Evolutionary conservation across 164 flowering plant genomes (phyloP), one percentile per base, ranked within the genome.

Genomic region (Nelumbo lutea): DNA sequence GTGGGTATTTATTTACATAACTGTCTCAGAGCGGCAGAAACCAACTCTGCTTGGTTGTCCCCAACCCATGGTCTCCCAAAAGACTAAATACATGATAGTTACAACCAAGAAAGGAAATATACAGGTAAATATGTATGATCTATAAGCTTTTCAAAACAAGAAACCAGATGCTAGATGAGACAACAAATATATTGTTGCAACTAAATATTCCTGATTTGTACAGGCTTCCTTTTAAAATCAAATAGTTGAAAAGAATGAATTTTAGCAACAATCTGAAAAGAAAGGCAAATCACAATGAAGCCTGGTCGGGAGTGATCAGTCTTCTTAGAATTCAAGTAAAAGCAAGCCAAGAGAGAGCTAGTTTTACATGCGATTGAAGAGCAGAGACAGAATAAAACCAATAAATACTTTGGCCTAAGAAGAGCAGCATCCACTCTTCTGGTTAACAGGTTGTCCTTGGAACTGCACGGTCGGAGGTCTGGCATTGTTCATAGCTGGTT

Each of bases 381-480:
- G 45, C 15, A 44, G 3, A 56, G 52, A 39, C 70, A 68, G 60
- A 39, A 68, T 52, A 50, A 13, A 40, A 41, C 46, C 59, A 14
- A 11, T 67, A 8, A 39, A 61, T 14, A 13, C 9, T 51, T 7
- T 27, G 27, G 27, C 27, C 61, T 68, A 75, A 64, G 77, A 76
- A 5, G 79, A 78, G 76, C 81, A 81, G 78, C 85, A 77, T 46
- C 81, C 62, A 39, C 62, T 64, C 72, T 84, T 85, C 74, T 91
- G 94, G 61, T 81, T 78, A 6, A 91, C 90, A 1, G 97, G 94
- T 75, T 91, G 92, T 65, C 97, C 94, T 38, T 83, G 83, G 68
- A 91, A 82, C 75, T 89, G 90, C 70, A 91, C 94, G 0, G 92
- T 89, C 7, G 92, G 90, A 10, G 94, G 90, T 80, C 88, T 83